Percentiles rank a stretch among this genome's conserved stretches.
phyloP scores from a whole-genome alignment of 768 basidiomycete genomes.

The Lactifluus volemus region DNA sequence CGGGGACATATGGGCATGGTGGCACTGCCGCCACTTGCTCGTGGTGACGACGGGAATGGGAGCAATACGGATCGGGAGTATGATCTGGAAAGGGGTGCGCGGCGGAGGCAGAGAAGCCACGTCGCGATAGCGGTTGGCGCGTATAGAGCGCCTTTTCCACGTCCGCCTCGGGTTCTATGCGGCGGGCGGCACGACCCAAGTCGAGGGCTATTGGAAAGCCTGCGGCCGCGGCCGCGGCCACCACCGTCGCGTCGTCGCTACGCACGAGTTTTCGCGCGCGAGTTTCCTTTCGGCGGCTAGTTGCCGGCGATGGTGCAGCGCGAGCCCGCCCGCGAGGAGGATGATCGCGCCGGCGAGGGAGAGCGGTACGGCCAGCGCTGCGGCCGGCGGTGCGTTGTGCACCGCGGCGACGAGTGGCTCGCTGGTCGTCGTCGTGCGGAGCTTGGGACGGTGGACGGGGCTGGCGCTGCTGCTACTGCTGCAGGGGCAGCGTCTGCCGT shows the following conservation, averaged over 20 bases:
- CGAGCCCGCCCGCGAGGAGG: constrained; percentile 23
- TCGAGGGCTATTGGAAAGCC: not conserved
- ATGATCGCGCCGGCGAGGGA: constrained; percentile 26
- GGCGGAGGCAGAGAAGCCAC: not conserved
- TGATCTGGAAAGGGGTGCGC: not conserved
- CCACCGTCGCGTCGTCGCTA: not conserved
- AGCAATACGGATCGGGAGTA: not conserved
- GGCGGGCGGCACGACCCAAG: not conserved
- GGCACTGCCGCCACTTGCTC: not conserved
- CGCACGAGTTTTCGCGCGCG: constrained; percentile 4
- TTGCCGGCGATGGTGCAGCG: constrained; percentile 24
- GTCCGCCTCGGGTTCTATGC: not conserved
- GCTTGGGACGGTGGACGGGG: not conserved
- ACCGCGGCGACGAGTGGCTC: constrained; percentile 20
- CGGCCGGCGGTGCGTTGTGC: constrained; percentile 23
- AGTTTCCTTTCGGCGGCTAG: constrained; percentile 21
- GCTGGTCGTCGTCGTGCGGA: constrained; percentile 1
- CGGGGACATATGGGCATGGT: not conserved
- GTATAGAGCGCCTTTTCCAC: constrained; percentile 17
- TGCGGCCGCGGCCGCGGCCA: no score
- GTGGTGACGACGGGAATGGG: not conserved
- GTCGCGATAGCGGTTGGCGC: not conserved
- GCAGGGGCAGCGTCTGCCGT: not conserved
- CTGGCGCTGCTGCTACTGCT: not conserved
- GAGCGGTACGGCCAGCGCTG: constrained; percentile 30